Percentiles rank a stretch among this genome's conserved stretches.
Evolutionary conservation across 495 filamentous ascomycete genomes (phyloP).

Genomic region (Aspergillus bertholletiae): DNA sequence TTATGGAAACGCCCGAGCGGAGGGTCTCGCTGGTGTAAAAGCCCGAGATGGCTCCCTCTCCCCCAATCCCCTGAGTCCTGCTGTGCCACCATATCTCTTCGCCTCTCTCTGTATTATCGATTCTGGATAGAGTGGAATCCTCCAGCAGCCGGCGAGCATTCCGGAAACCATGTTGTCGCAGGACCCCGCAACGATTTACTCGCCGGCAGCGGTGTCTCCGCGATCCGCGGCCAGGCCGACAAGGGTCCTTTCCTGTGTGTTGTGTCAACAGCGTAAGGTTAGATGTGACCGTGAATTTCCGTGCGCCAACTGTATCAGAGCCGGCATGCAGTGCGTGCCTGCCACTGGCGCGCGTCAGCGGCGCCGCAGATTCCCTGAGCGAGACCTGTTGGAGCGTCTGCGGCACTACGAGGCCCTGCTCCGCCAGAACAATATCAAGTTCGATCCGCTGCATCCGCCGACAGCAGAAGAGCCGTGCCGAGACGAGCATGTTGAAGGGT

Average conservation of each 20-base stretch:
- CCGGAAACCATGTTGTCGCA: neutral
- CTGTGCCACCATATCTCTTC: too few species aligned
- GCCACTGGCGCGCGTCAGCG: slow-evolving; percentile 37
- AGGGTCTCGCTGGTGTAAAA: too few species aligned
- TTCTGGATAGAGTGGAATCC: too few species aligned
- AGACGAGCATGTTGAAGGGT: neutral
- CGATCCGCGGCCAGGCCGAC: too few species aligned
- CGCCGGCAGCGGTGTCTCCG: too few species aligned
- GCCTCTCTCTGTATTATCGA: too few species aligned
- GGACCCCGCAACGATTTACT: neutral
- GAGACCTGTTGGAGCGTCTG: slow-evolving; percentile 51
- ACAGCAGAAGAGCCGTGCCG: slow-evolving; percentile 7
- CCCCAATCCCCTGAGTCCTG: too few species aligned
- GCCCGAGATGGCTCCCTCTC: too few species aligned
- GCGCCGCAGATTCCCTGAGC: slow-evolving; percentile 50
- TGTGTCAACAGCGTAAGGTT: slow-evolving; percentile 57
- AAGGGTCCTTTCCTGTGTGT: slow-evolving; percentile 45
- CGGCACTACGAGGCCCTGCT: slow-evolving; percentile 51
- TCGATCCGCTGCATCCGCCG: slow-evolving; percentile 47
- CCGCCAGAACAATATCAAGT: slow-evolving; percentile 45
- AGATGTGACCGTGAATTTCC: slow-evolving; percentile 55
- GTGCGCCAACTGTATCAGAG: slow-evolving; percentile 47
- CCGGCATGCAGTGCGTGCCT: slow-evolving; percentile 44
- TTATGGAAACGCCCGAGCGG: too few species aligned
- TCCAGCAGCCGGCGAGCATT: too few species aligned